Conservation (phyloP, 140 eudicot genomes). For the Cichorium intybus region DNA sequence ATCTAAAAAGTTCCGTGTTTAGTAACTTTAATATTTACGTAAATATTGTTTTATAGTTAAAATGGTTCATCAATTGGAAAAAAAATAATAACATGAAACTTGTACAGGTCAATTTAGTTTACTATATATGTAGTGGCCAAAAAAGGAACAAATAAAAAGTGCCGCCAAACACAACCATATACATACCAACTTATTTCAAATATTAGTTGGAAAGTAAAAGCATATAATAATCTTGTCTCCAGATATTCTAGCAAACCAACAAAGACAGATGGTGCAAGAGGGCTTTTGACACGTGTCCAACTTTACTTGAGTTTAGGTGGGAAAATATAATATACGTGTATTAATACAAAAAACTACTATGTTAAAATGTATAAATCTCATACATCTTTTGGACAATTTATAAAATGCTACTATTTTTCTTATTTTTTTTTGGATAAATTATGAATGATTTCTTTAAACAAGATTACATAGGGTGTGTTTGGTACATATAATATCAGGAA, state of each 20-base stretch:
- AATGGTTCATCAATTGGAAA: not conserved
- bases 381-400: not conserved
- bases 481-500: too few species aligned
- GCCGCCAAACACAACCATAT: conserved; percentile 7
- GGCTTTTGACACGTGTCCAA: conserved; percentile 23
- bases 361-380: not conserved
- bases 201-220: conserved; percentile 33
- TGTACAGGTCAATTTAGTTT: conserved; percentile 8
- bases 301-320: not conserved
- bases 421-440: too few species aligned
- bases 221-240: conserved; percentile 27
- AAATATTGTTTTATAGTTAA: not conserved
- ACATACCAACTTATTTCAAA: conserved; percentile 5
- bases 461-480: too few species aligned
- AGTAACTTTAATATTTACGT: too few species aligned
- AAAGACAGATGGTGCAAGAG: conserved; percentile 27
- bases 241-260: conserved; percentile 25
- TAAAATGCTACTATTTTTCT: too few species aligned
- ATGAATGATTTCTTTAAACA: too few species aligned
- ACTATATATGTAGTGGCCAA: conserved; percentile 7
- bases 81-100: not conserved
- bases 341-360: not conserved
- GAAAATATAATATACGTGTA: not conserved
- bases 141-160: not conserved
- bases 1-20: too few species aligned